A percentile compares a stretch with the other conserved stretches of the same genome.
These are phyloP conservation scores for Carex myosuroides DNA, from an alignment of 176 grass and related monocot species.

Conservation along the genomic window DNA sequence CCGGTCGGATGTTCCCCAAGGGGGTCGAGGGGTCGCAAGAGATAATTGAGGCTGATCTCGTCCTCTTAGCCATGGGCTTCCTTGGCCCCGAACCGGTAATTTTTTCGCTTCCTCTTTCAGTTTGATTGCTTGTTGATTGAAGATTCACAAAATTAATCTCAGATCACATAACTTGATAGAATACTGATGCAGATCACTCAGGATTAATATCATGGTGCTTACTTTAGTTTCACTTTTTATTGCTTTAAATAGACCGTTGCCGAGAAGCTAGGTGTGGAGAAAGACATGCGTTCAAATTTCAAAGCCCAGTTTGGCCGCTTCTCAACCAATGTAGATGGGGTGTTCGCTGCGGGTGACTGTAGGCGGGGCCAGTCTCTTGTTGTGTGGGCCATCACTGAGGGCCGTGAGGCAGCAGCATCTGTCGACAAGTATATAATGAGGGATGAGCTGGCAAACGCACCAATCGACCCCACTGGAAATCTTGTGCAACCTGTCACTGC, in stretches of 20 bases:
- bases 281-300: conserved; percentile 83
- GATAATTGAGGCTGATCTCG: conserved; percentile 93
- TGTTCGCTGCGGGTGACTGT: conserved; percentile 92
- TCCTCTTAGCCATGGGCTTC: conserved; percentile 95
- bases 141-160: neutral
- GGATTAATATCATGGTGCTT: neutral
- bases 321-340: conserved; percentile 70
- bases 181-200: neutral
- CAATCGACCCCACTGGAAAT: conserved; percentile 30
- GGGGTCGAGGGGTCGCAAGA: conserved; percentile 72
- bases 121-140: neutral
- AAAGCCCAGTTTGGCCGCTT: conserved; percentile 88
- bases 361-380: conserved; percentile 92
- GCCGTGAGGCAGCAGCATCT: conserved; percentile 63
- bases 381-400: conserved; percentile 98
- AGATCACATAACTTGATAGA: neutral
- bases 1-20: conserved; percentile 57
- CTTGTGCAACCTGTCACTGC: conserved; percentile 48
- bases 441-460: conserved; percentile 26
- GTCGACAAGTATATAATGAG: conserved; percentile 67
- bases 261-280: conserved; percentile 64
- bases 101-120: neutral
- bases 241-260: conserved; percentile 51
- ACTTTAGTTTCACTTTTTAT: neutral
- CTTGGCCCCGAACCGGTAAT: conserved; percentile 77